These are phyloP conservation scores for Haplosporangium gracile DNA, from an alignment of 192 early-diverging fungal species.

Conservation along the genomic window DNA sequence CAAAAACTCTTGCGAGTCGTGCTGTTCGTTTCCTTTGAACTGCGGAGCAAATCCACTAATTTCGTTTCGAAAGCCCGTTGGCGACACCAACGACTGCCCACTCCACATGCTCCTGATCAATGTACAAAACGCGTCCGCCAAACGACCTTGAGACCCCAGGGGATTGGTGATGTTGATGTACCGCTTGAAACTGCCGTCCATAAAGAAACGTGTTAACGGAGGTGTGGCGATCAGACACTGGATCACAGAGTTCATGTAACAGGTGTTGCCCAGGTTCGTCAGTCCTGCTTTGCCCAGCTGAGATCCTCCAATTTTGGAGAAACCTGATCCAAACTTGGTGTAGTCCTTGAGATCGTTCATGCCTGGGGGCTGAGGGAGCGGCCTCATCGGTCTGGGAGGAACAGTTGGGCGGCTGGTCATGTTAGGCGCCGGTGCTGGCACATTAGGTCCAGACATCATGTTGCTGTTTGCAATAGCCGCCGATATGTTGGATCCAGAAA, in stretches of 20 bases:
- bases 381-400: conserved; percentile 57
- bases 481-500: conserved; percentile 18
- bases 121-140: conserved; percentile 83
- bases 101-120: conserved; percentile 89
- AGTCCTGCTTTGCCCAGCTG: conserved; percentile 78
- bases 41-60: conserved; percentile 83
- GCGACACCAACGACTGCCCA: conserved; percentile 81
- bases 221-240: conserved; percentile 82
- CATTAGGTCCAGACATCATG: background rate
- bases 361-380: conserved; percentile 50
- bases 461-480: background rate
- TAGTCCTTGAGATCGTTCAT: conserved; percentile 48
- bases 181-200: conserved; percentile 72
- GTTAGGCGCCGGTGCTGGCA: conserved; percentile 9
- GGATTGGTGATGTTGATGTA: conserved; percentile 77
- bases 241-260: conserved; percentile 89
- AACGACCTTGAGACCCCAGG: conserved; percentile 77
- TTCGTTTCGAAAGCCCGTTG: conserved; percentile 80
- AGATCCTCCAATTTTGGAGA: conserved; percentile 59
- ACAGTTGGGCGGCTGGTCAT: conserved; percentile 16
- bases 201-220: conserved; percentile 79
- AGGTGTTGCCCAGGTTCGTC: conserved; percentile 88
- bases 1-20: conserved; percentile 98
- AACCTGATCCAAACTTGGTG: conserved; percentile 48
- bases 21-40: conserved; percentile 92